phyloP scores from a whole-genome alignment of 176 grass and related monocot genomes.

The Avena insularis region DNA sequence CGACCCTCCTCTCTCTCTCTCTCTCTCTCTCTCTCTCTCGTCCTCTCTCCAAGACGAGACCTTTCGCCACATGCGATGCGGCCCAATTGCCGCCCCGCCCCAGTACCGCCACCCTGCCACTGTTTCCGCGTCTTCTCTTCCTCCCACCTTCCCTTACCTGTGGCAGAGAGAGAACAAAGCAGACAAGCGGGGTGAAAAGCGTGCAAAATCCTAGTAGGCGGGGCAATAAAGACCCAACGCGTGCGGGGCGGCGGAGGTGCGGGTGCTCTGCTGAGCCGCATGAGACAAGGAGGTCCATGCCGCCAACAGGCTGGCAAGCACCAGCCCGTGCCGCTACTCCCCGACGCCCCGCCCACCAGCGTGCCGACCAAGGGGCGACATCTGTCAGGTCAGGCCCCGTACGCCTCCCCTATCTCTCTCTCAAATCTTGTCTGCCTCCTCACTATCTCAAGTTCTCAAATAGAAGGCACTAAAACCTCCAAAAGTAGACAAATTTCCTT shows the following conservation, averaged over 20 bases:
- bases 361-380: constrained; percentile 59
- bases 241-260: constrained; percentile 74
- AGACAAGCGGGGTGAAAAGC: neutral
- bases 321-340: constrained; percentile 73
- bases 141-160: neutral
- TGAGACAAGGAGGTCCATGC: constrained; percentile 88
- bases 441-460: too few relatives aligned
- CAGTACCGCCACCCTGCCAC: too few relatives aligned
- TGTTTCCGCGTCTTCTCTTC: too few relatives aligned
- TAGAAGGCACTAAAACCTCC: too few relatives aligned
- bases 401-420: neutral
- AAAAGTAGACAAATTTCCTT: too few relatives aligned
- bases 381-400: constrained; percentile 62
- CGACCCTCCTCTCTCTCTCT: too few relatives aligned
- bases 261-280: constrained; percentile 71
- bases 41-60: too few relatives aligned
- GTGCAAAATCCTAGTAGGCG: constrained; percentile 15
- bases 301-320: constrained; percentile 92
- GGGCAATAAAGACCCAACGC: constrained; percentile 85
- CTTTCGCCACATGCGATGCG: too few relatives aligned
- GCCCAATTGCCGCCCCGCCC: too few relatives aligned
- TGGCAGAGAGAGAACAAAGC: too few relatives aligned
- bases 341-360: constrained; percentile 33
- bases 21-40: too few relatives aligned
- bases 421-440: neutral